Evolutionary conservation across 2,329 filamentous ascomycete genomes (phyloP).

Genomic region (Shiraia bambusicola): DNA sequence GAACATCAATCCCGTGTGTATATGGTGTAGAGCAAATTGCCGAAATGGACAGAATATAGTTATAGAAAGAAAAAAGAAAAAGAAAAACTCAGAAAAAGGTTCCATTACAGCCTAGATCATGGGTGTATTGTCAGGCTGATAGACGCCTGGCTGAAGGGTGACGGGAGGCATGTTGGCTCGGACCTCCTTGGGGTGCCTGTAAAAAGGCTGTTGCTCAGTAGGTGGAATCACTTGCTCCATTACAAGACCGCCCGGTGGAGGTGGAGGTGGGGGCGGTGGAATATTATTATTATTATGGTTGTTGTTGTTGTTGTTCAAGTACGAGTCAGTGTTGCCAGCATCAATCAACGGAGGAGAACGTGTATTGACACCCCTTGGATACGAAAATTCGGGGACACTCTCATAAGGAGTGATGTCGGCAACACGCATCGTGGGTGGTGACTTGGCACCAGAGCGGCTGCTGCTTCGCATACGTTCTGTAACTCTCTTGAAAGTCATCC

Average conservation of each 20-base stretch:
- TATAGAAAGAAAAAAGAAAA: too few species aligned
- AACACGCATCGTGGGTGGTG: conserved; percentile 42
- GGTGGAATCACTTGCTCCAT: conserved; percentile 48
- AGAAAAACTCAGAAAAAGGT: too few species aligned
- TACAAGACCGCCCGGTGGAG: conserved; percentile 22
- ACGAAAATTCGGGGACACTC: conserved; percentile 42
- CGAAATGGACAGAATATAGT: conserved; percentile 2
- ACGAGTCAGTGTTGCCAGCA: conserved; percentile 24
- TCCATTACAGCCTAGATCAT: conserved; percentile 33
- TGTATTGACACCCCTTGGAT: conserved; percentile 25
- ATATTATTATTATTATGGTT: too few species aligned
- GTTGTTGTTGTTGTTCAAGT: conserved; percentile 23
- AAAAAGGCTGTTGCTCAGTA: conserved; percentile 29
- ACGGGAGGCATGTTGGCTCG: conserved; percentile 54
- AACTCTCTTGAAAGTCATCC: conserved; percentile 51
- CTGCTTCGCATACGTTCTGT: conserved; percentile 62
- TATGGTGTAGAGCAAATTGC: not conserved
- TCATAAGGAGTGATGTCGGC: conserved; percentile 47
- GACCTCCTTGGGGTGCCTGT: conserved; percentile 50
- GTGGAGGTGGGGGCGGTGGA: conserved; percentile 41
- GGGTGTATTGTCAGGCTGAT: conserved; percentile 33
- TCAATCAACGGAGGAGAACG: conserved; percentile 35
- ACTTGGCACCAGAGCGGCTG: conserved; percentile 55
- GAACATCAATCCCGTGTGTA: not conserved
- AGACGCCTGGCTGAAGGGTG: conserved; percentile 48